Evolutionary conservation across 768 basidiomycete species (phyloP).

Genomic region (Panaeolus papilionaceus): DNA sequence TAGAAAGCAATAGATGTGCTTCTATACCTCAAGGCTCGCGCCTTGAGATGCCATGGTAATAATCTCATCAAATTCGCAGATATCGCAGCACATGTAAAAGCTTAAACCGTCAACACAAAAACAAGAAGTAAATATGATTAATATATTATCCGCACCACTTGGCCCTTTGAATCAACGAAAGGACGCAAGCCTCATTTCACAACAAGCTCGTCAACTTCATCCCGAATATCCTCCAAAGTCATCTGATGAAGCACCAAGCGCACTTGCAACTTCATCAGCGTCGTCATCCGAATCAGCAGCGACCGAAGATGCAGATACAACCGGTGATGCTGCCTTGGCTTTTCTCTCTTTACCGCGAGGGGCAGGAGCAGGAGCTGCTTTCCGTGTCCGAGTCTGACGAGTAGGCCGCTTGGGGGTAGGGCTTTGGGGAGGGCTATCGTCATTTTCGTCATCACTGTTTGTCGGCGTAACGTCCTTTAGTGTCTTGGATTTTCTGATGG

Average conservation of each 20-base stretch:
- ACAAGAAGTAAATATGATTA: too few species aligned
- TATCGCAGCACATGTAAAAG: too few species aligned
- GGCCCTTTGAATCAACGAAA: too few species aligned
- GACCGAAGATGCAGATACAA: not conserved
- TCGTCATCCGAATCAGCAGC: constrained; percentile 1
- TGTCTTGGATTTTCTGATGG: not conserved
- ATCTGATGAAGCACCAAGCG: constrained; percentile 7
- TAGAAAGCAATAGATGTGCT: too few species aligned
- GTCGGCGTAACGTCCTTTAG: not conserved
- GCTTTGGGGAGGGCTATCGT: constrained; percentile 1
- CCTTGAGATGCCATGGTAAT: too few species aligned
- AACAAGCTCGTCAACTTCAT: not conserved
- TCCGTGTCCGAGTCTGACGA: not conserved
- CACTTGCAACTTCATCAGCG: constrained; percentile 7
- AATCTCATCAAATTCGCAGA: too few species aligned
- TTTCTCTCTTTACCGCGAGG: constrained; percentile 1
- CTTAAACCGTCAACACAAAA: too few species aligned
- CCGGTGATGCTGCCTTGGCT: not conserved
- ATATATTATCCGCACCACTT: too few species aligned
- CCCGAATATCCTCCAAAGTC: constrained; percentile 9
- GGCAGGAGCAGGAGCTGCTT: not conserved
- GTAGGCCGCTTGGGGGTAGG: constrained; percentile 1
- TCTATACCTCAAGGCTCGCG: too few species aligned
- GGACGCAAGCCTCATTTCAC: too few species aligned
- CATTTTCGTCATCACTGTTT: not conserved